phyloP scores from a whole-genome alignment of 805 yeast species.

The Starmerella cellae region DNA sequence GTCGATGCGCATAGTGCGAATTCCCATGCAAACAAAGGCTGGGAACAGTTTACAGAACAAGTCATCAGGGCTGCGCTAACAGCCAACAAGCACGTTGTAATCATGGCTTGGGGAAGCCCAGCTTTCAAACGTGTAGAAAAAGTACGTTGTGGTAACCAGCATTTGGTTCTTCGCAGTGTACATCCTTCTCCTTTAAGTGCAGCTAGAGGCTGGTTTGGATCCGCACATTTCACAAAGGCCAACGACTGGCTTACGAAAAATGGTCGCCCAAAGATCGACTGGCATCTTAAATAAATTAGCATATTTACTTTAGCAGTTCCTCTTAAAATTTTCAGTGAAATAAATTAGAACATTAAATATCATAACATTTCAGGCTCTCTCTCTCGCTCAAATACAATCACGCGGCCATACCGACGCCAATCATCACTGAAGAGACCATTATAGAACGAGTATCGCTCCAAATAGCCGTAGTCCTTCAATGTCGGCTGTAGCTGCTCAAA shows the following conservation, averaged over 20 bases:
- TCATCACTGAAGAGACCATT: conserved; percentile 84
- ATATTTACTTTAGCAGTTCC: background rate
- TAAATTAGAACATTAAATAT: background rate
- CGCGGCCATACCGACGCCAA: conserved; percentile 60
- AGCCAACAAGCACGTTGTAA: conserved; percentile 35
- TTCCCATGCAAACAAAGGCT: conserved; percentile 79
- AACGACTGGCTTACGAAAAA: conserved; percentile 58
- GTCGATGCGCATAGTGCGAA: conserved; percentile 89
- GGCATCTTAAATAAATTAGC: conserved; percentile 30
- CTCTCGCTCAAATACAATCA: conserved; percentile 41
- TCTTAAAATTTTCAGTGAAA: no score
- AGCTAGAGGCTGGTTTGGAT: conserved; percentile 67
- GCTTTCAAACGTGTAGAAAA: conserved; percentile 49
- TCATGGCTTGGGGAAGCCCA: conserved; percentile 73
- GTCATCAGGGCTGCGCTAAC: conserved; percentile 43
- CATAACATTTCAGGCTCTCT: background rate
- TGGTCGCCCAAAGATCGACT: conserved; percentile 45
- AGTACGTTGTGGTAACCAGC: conserved; percentile 25
- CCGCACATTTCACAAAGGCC: conserved; percentile 57
- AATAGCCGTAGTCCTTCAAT: conserved; percentile 27
- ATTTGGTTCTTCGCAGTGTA: conserved; percentile 51
- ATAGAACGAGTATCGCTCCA: conserved; percentile 43
- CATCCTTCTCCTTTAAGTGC: conserved; percentile 97
- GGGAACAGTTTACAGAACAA: conserved; percentile 80
- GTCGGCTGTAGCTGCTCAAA: conserved; percentile 48